Conservation (phyloP, 768 basidiomycete genomes). For the Termitomyces titanicus region DNA sequence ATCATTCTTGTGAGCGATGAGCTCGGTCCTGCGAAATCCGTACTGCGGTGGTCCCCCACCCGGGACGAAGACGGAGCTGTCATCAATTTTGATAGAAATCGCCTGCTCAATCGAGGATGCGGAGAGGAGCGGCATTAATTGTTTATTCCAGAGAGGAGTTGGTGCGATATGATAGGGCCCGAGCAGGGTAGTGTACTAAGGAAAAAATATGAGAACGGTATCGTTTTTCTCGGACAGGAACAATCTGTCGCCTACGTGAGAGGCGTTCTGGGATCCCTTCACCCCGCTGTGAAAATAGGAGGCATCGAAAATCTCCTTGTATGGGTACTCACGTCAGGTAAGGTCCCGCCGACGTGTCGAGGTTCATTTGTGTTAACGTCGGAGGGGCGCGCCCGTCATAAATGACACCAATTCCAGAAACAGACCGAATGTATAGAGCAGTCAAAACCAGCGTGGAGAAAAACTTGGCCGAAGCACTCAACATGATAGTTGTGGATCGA, state of each 20-base stretch:
- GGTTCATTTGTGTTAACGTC: conserved; percentile 35
- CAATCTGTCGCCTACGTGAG: conserved; percentile 32
- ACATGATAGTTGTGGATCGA: not conserved
- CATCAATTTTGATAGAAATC: conserved; percentile 51
- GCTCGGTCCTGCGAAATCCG: conserved; percentile 57
- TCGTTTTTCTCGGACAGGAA: not conserved
- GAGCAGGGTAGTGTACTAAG: conserved; percentile 42
- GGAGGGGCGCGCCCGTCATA: conserved; percentile 54
- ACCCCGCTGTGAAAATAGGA: conserved; percentile 39
- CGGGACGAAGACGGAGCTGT: conserved; percentile 53
- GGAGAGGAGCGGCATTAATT: conserved; percentile 17
- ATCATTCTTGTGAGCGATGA: conserved; percentile 46
- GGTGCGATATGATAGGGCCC: conserved; percentile 29
- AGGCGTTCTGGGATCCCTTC: conserved; percentile 49
- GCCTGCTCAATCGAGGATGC: conserved; percentile 41
- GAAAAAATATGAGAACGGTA: not conserved
- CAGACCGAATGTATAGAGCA: not conserved
- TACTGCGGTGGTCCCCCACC: conserved; percentile 45
- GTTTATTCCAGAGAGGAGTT: conserved; percentile 48
- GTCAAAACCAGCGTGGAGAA: not conserved
- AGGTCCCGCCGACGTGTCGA: conserved; percentile 46
- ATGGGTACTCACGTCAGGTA: conserved; percentile 46
- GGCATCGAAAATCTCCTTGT: not conserved
- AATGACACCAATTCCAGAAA: conserved; percentile 26
- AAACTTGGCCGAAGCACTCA: not conserved